Evolutionary conservation across 129 eudicot species (phyloP).

Genomic region (Saussurea involucrata): DNA sequence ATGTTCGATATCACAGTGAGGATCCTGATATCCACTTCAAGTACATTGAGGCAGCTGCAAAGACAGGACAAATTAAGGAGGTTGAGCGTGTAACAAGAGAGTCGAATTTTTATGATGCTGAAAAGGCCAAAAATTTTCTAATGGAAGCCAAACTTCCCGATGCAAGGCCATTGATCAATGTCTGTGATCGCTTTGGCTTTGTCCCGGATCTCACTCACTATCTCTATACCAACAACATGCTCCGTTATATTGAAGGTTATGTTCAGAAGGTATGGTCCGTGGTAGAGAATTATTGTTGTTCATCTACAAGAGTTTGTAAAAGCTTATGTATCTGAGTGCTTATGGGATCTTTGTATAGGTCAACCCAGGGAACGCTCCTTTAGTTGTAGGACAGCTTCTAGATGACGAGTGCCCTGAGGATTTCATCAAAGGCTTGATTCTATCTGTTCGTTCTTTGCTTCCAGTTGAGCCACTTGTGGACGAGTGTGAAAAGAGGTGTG

Average conservation of each 20-base stretch:
- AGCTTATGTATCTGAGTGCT: background rate
- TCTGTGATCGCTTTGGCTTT: constrained; percentile 92
- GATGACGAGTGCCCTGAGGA: constrained; percentile 99
- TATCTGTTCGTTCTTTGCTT: constrained; percentile 93
- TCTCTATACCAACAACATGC: constrained; percentile 90
- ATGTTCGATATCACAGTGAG: constrained; percentile 50
- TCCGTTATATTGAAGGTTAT: constrained; percentile 97
- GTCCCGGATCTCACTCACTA: constrained; percentile 98
- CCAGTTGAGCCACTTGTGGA: constrained; percentile 99
- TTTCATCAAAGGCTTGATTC: constrained; percentile 90
- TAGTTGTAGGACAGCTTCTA: constrained; percentile 94
- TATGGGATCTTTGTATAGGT: constrained; percentile 46
- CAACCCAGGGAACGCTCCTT: constrained; percentile 94
- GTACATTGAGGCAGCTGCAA: constrained; percentile 97
- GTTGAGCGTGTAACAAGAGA: constrained; percentile 98
- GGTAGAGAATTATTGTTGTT: background rate
- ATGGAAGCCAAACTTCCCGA: constrained; percentile 99
- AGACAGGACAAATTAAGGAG: constrained; percentile 96
- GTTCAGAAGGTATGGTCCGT: constrained; percentile 81
- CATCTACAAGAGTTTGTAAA: background rate
- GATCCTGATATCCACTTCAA: constrained; percentile 95
- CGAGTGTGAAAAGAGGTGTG: constrained; percentile 90
- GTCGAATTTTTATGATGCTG: constrained; percentile 91
- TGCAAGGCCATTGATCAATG: constrained; percentile 95
- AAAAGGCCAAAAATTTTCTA: constrained; percentile 87